Base-by-base conservation (phyloP, 495 filamentous ascomycete species). In the Apodospora peruviana region DNA sequence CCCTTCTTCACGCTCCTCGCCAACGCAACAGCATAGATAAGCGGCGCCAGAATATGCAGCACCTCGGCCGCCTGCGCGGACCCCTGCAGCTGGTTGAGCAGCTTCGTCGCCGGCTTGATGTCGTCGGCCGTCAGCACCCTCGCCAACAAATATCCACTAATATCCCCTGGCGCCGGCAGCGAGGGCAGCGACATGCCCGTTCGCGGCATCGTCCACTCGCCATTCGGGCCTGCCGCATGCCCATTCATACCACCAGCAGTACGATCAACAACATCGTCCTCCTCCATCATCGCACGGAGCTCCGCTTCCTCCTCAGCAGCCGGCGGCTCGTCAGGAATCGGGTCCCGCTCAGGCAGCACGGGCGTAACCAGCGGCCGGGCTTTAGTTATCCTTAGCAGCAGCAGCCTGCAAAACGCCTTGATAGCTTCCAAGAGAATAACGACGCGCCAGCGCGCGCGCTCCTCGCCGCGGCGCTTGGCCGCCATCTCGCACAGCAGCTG, bases 41-140 rank as follows among this genome's bases (percentile, higher is more conserved):
- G 80, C 1, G 93, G 93, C 32, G 93, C 79, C 14, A 97, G 68
- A 50, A 96, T 95, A 53, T 95, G 93, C 23, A 98, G 67, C n/a
- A 86, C 68, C 68, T 98, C 93, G 11, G 91, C 90, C 12, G 87
- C 60, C 52, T 88, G 84, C 3, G 80, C 85, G 3, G 75, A 69
- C 14, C 88, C 88, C 39, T 83, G 82, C 5, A 90, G 78, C 12
- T 72, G 76, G 56, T 93, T 91, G 25, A 97, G 74, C 39, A 98
- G 80, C 16, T 85, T 80, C 18, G 81, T 83, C 0, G 94, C 84
- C 4, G 90, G 83, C 63, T 95, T 96, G 72, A 98, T 90, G 64
- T 97, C 93, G 68, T 97, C 94, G 16, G 94, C 87, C 1, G 88
- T 95, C 21, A 98, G 74, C 16, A 96, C 93, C 44, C 91, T 90